These are phyloP conservation scores for Colletotrichum zoysiae DNA, from an alignment of 2,329 filamentous ascomycete genomes.

Conservation along the genomic window DNA sequence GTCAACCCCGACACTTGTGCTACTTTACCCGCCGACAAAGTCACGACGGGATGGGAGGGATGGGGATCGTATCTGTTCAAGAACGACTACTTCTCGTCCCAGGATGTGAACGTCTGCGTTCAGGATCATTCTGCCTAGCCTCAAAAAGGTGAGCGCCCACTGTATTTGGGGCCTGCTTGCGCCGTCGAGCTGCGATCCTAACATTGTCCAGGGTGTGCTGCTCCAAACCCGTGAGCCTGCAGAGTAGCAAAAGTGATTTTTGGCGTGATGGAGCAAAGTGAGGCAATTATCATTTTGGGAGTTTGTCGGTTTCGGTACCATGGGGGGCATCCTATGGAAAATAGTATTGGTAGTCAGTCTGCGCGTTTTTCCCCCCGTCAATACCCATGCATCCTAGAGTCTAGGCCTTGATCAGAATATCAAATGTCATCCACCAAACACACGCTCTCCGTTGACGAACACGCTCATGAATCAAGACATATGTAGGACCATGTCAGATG, in stretches of 20 bases:
- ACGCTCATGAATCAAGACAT: background rate
- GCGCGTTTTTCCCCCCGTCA: background rate
- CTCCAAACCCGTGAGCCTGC: no score
- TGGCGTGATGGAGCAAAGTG: background rate
- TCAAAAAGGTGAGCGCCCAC: background rate
- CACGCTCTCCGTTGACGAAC: background rate
- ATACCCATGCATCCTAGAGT: no score
- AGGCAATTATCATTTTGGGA: no score
- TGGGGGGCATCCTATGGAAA: no score
- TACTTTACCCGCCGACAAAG: conserved; percentile 11
- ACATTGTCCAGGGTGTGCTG: background rate
- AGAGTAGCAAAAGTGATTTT: background rate
- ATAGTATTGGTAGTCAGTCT: background rate
- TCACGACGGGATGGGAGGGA: conserved; percentile 26
- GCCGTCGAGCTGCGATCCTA: background rate
- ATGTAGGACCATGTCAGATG: background rate
- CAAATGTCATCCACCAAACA: background rate
- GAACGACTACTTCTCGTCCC: background rate
- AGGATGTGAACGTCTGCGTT: background rate
- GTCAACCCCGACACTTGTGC: conserved; percentile 16
- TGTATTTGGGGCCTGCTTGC: background rate
- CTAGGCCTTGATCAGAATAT: background rate
- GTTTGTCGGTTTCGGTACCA: background rate
- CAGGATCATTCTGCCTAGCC: background rate
- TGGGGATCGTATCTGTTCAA: conserved; percentile 24